Conservation (phyloP, 345 rosid genomes). For the Gossypium longicalyx region DNA sequence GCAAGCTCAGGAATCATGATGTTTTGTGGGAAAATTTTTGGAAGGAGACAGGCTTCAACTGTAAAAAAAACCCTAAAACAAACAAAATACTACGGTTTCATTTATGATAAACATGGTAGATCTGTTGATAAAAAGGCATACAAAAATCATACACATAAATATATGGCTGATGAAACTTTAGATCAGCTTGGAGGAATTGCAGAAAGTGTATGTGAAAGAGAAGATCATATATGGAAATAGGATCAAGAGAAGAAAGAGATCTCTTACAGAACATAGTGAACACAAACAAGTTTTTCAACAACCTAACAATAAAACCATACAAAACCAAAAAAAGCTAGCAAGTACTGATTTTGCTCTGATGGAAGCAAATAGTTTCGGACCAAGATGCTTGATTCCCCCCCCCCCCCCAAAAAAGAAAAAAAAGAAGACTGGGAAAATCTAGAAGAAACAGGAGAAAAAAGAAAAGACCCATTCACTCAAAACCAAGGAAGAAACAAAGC, state of each 20-base stretch:
- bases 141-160: neutral
- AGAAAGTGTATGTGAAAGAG: neutral
- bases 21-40: neutral
- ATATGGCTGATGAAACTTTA: neutral
- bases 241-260: neutral
- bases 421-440: conserved; percentile 1
- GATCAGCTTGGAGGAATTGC: neutral
- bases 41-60: neutral
- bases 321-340: neutral
- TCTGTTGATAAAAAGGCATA: conserved; percentile 14
- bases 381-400: conserved; percentile 52
- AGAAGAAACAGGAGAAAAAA: neutral
- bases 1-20: neutral
- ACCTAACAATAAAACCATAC: conserved; percentile 5
- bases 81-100: neutral
- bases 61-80: conserved; percentile 17
- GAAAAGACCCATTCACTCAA: conserved; percentile 12
- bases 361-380: conserved; percentile 33
- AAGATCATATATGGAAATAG: neutral
- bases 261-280: conserved; percentile 1
- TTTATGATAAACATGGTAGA: conserved; percentile 10
- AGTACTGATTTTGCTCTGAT: conserved; percentile 10
- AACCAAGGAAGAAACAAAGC: conserved; percentile 1
- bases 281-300: neutral
- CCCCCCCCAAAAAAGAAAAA: too few species aligned